Conservation (phyloP, 2,329 filamentous ascomycete species). For the Aspergillus eucalypticola region DNA sequence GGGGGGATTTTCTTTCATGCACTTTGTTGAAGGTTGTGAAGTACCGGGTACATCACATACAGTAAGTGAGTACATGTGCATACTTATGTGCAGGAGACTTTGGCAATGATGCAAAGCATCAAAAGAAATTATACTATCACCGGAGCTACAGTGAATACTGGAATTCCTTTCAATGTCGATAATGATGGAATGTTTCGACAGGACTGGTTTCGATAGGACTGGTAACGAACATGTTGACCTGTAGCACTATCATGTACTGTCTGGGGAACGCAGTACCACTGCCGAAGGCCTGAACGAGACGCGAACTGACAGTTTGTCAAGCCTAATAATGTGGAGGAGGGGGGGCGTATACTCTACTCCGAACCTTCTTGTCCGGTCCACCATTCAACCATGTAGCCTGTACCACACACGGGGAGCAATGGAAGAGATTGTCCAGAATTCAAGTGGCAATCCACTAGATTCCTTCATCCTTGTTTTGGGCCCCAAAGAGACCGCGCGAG, state of each 20-base stretch:
- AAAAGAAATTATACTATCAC: background rate
- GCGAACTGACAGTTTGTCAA: background rate
- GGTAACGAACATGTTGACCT: background rate
- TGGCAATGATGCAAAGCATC: background rate
- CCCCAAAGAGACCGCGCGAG: constrained; percentile 9
- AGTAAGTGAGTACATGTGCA: background rate
- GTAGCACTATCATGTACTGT: background rate
- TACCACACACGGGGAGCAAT: background rate
- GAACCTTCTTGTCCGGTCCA: background rate
- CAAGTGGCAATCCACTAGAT: constrained; percentile 18
- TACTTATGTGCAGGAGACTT: background rate
- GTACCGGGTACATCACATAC: background rate
- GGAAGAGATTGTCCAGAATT: constrained; percentile 7
- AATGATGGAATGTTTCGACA: background rate
- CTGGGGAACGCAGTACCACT: background rate
- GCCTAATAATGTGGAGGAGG: background rate
- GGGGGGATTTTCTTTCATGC: background rate
- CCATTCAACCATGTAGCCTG: background rate
- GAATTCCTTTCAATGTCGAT: background rate
- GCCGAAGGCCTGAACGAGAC: background rate
- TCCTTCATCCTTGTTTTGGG: constrained; percentile 3
- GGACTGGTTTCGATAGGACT: background rate
- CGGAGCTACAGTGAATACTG: background rate
- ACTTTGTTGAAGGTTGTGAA: background rate
- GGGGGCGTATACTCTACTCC: background rate